Base-by-base conservation (phyloP, 371 early-diverging fungal species). In the Mortierella sp. region DNA sequence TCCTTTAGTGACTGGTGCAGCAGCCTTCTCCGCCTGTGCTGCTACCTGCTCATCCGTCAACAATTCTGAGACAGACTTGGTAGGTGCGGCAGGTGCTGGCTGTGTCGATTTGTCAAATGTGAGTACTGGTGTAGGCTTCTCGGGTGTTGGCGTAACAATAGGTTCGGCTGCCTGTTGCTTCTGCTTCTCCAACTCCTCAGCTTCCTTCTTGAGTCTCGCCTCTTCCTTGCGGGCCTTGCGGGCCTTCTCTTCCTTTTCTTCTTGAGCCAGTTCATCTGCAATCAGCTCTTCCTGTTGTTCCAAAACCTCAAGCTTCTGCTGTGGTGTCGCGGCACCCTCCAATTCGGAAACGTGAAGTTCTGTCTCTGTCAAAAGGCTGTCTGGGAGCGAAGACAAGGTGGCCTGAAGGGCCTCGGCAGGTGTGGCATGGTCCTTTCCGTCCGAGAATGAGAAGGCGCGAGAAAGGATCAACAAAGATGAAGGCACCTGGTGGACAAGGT, bases 211-310 rank as follows among this genome's bases (percentile, higher is more conserved):
- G 57, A 84, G 84, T 60, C 82, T 84, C 37, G 85, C 82, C 60
- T 81, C 84, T 48, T 84, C 85, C 63, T 84, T 81, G 51, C 85
- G 85, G 30, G 83, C 87, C 59, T 82, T 82, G 68, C 86, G 72
- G 6, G 87, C 90, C 66, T 75, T 70, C 69, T 88, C 82, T 46
- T 82, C 84, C 63, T 84, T 74, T 29, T 86, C 87, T 66, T 88
- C 92, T 80, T 93, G 92, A 58, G 89, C 93, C 29, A 82, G 85
- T 82, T 98, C 98, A 68, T 96, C 96, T 66, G 92, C 94, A 68
- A 97, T 97, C 66, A 97, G 84, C 75, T 97, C 97, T 81, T 97
- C 96, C 82, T 97, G 97, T 80, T 97, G 94, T 71, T 96, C 92
- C 65, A 98, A 81, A 15, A 97, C 96, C 68, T 96, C 95, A 51